Conservation (phyloP, 2,329 filamentous ascomycete species). For the Pseudomassariella vexata region DNA sequence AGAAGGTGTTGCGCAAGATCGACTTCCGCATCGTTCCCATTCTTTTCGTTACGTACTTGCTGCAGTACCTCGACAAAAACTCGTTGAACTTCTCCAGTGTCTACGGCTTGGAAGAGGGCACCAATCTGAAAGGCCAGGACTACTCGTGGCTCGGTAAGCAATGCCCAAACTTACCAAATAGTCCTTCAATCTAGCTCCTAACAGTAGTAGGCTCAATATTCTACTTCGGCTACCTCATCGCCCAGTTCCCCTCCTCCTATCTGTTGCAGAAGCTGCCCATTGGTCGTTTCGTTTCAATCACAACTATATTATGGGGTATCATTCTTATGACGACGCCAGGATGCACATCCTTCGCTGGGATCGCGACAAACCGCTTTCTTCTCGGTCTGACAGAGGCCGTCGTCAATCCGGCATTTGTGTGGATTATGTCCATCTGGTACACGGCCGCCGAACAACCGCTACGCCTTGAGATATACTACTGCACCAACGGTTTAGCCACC, state of each 20-base stretch:
- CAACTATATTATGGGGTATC: constrained; percentile 41
- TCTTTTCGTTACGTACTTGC: constrained; percentile 24
- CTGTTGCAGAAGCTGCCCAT: constrained; percentile 41
- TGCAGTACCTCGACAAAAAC: constrained; percentile 33
- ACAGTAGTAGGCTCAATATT: constrained; percentile 36
- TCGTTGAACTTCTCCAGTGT: constrained; percentile 44
- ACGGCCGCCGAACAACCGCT: constrained; percentile 41
- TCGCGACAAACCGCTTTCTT: constrained; percentile 51
- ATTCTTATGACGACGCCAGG: constrained; percentile 42
- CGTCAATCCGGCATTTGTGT: constrained; percentile 44
- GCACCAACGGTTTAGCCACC: constrained; percentile 53
- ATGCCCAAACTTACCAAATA: neutral
- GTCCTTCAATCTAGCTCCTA: constrained; percentile 1
- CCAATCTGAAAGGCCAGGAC: constrained; percentile 39
- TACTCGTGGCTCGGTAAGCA: constrained; percentile 42
- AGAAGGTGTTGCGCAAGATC: constrained; percentile 24
- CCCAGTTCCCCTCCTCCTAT: constrained; percentile 37
- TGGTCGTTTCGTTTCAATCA: constrained; percentile 38
- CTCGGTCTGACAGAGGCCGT: constrained; percentile 52
- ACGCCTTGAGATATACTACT: constrained; percentile 49
- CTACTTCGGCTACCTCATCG: constrained; percentile 43
- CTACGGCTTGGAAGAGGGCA: constrained; percentile 40
- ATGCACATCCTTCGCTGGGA: constrained; percentile 46
- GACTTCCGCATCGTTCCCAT: constrained; percentile 23
- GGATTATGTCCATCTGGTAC: constrained; percentile 30